Evolutionary conservation across 2,329 filamentous ascomycete genomes (phyloP), one percentile per base, ranked within the genome.

Genomic region (Paracorniculantispora psalliotae): DNA sequence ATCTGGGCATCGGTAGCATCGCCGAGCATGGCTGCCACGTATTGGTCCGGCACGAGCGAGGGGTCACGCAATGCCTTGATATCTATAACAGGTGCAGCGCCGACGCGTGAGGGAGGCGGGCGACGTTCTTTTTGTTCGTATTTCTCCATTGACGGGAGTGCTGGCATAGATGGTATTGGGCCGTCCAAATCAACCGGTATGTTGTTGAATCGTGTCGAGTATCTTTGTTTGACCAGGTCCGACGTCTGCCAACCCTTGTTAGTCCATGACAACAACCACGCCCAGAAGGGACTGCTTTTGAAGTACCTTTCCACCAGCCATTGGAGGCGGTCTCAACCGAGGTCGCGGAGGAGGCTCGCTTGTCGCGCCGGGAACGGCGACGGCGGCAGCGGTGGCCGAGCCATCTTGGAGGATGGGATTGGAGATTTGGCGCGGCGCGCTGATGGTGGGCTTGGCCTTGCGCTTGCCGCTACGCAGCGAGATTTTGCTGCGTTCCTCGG

Each of bases 161-260:
- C 73, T 1, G 94, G 93, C 63, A 96, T 80, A 2, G 90, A 83
- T 19, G 91, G 83, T n/a, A 83, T 84, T 59, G 82, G 85, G 65
- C 81, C 78, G 66, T 88, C 83, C 69, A 86, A 89, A 67, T 90
- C 86, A 61, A 84, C 77, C 1, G 89, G 89, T 1, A 88, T 73
- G 64, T 90, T 86, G 67, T 92, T 93, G 73, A 97, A 96, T 61
- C 93, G 87, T 44, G 92, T 92, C 41, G 94, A 97, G 75, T 97
- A 99, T 66, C 94, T 82, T 66, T 92, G 84, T 77, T 97, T 97
- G 61, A 99, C 92, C 57, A 97, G 80, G 72, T 99, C 93, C 25
- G 84, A 84, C 1, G 85, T 87, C 83, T 86, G 72, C 4, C 23
- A 46, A n/a, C 23, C 10, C 13, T 17, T 52, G 49, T 61, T 37